phyloP scores from a whole-genome alignment of 805 yeast genomes.

The Candida schatavii region DNA sequence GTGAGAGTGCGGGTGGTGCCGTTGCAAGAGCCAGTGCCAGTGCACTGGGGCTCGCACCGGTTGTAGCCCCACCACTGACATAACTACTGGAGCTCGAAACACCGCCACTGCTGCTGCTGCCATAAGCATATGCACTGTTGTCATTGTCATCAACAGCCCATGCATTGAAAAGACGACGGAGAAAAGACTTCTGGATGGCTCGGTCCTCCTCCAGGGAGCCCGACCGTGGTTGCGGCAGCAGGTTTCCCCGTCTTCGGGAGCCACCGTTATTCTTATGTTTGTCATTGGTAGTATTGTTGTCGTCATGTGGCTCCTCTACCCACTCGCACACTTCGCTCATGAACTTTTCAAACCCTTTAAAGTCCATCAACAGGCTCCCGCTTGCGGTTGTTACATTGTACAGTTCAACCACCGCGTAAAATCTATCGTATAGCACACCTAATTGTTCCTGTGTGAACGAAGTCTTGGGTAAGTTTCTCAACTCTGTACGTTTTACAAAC shows the following conservation, averaged over 20 bases:
- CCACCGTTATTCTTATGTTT: not conserved
- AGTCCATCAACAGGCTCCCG: conserved; percentile 69
- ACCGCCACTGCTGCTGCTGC: too few species aligned
- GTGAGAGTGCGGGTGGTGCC: conserved; percentile 51
- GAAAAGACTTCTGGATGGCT: conserved; percentile 7
- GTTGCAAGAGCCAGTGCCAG: too few species aligned
- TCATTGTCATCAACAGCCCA: too few species aligned
- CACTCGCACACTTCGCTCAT: conserved; percentile 81
- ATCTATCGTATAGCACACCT: conserved; percentile 79
- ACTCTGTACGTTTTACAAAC: conserved; percentile 88
- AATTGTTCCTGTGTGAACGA: conserved; percentile 57
- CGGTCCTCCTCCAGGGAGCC: too few species aligned
- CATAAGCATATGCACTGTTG: too few species aligned
- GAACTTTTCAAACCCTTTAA: conserved; percentile 66
- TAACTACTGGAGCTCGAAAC: too few species aligned
- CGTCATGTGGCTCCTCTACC: conserved; percentile 25
- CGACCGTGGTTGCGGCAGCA: too few species aligned
- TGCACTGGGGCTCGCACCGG: conserved; percentile 66
- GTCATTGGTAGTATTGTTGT: not conserved
- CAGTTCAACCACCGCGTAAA: conserved; percentile 72
- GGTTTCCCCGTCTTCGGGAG: conserved; percentile 30
- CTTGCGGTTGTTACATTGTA: conserved; percentile 47
- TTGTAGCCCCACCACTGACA: too few species aligned
- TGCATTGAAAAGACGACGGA: conserved; percentile 59
- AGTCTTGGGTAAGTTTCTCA: conserved; percentile 79